Evolutionary conservation across 768 basidiomycete genomes (phyloP), one percentile per base, ranked within the genome.

Genomic region (Hirschioporus abietinus): DNA sequence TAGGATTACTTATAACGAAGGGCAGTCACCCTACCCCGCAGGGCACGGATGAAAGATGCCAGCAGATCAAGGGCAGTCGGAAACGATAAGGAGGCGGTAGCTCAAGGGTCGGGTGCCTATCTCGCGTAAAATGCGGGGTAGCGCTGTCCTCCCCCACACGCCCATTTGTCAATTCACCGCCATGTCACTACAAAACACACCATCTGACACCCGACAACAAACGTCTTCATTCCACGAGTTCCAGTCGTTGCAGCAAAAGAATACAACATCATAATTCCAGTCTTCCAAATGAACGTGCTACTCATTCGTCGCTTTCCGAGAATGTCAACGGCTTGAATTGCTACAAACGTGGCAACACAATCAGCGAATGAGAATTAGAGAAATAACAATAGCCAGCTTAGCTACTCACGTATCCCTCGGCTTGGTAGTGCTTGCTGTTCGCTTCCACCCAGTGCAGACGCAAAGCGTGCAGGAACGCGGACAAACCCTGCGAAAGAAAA

Each of bases 371-470:
- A 66, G 58, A 63, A 70, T 42, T 20, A 61, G 17, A 30, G 63
- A 65, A 67, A 67, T 60, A 68, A 60, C 59, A 68, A 70, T 26
- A 26, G 65, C 20, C 3, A 3, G 42, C 42, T 3, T 10, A 52
- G 42, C 4, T 30, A 89, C 90, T 76, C 80, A 94, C 93, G 82
- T 95, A 87, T 76, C 94, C 95, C 67, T 86, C 91, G 35, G 92
- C 95, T 77, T 91, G 87, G 75, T 91, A 96, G 74, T 95, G 94
- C 82, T 97, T 96, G 80, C 95, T 95, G 81, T 96, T 97, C 64
- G 90, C 93, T 78, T 99, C 96, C 67, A 98, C 96, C 95, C 96
- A 99, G 78, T 98, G 96, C 71, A 98, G 83, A 73, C 96, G 89
- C 69, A 99, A 85, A 7, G 96, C 96, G 77, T 99, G 96, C 76